phyloP scores from a whole-genome alignment of 202 grass and related monocot species.

The Carex sylvatica region DNA sequence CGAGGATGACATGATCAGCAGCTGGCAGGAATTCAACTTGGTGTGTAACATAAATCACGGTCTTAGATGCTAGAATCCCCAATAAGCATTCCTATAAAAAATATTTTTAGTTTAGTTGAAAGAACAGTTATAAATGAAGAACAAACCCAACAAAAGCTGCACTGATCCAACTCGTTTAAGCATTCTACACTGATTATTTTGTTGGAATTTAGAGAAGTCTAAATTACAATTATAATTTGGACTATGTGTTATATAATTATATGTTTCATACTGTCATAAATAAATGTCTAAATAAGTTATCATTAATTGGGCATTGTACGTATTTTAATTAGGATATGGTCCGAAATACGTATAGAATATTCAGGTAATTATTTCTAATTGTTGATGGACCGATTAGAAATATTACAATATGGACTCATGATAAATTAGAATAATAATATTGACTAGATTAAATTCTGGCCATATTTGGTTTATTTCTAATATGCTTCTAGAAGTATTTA shows the following conservation, averaged over 20 bases:
- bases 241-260: neutral
- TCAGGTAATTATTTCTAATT: too few species aligned
- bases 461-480: too few species aligned
- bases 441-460: too few species aligned
- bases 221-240: too few species aligned
- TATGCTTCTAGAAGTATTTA: too few species aligned
- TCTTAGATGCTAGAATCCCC: conserved; percentile 56
- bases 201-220: too few species aligned
- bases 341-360: too few species aligned
- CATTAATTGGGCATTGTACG: too few species aligned
- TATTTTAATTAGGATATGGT: too few species aligned
- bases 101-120: neutral
- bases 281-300: neutral
- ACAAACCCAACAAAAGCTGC: neutral
- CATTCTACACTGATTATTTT: neutral
- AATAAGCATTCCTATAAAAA: conserved; percentile 60
- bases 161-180: neutral
- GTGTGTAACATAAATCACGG: conserved; percentile 67
- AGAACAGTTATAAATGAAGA: neutral
- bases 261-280: neutral
- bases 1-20: conserved; percentile 70
- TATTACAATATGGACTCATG: too few species aligned
- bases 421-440: too few species aligned
- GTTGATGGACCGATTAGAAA: too few species aligned
- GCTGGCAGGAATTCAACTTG: conserved; percentile 72